Evolutionary conservation across 148 eudicot species (phyloP), one percentile per base, ranked within the genome.

Genomic region (Drosera capensis): DNA sequence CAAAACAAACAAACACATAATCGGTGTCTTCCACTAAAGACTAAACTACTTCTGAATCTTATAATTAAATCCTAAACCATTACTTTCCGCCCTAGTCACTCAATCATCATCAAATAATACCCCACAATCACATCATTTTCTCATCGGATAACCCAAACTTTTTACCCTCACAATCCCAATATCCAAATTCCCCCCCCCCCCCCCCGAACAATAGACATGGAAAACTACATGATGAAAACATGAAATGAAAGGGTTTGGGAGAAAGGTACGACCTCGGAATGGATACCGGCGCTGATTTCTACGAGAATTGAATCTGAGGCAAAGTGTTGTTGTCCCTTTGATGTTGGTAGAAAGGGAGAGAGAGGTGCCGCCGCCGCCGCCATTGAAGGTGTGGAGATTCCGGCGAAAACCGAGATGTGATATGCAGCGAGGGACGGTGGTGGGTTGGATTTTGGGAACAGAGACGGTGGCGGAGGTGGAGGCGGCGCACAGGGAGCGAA

Each of bases 201-300:
- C n/a, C n/a, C n/a, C n/a, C n/a, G n/a, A n/a, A n/a, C n/a, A n/a
- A n/a, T n/a, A n/a, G n/a, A n/a, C n/a, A n/a, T n/a, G n/a, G n/a
- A n/a, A n/a, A n/a, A n/a, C n/a, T n/a, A n/a, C n/a, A n/a, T n/a
- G n/a, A n/a, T 17, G 5, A 49, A 23, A 13, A 45, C 1, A 14
- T 25, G 7, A 1, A 15, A 45, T 18, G 20, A 30, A 1, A 50
- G 14, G 63, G 48, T 17, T 41, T 2, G 14, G n/a, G 20, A 19
- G 43, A 37, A 43, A 51, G 12, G 25, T 18, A 42, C 28, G 31
- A 65, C 78, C 78, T 49, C 43, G 58, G 29, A 73, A 46, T 15
- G 25, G 25, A 19, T 23, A 52, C 29, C 51, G 57, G 29, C 25
- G 21, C 25, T 39, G 41, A 25, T 49, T 65, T 54, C 43, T 48